Base-by-base conservation (phyloP, 1,284 basidiomycete genomes). In the Trametes versicolor region DNA sequence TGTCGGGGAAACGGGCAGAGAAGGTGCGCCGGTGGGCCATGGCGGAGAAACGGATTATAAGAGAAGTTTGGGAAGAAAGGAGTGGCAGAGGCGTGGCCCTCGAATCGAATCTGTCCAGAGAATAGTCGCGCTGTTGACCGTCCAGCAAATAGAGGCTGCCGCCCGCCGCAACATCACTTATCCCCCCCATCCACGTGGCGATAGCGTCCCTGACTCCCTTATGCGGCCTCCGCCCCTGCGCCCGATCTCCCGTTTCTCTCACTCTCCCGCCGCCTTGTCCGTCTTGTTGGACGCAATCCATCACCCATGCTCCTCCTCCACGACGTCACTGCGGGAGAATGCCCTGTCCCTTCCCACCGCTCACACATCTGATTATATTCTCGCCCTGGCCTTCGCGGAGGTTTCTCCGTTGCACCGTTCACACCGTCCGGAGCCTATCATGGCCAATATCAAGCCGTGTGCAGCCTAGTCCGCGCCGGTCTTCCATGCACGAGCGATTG, bases 11-110 rank as follows among this genome's bases (percentile, higher is more conserved):
- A 59, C 74, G 75, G 15, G 73, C 66, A 23, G 75, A 76, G 66
- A 72, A 71, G 56, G 71, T 75, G 69, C 76, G 74, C 62, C 76
- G 76, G 66, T 77, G 76, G 49, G 74, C 64, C 76, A 77, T 77
- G 62, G 60, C 32, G 55, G 45, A 60, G 54, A 47, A 50, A 57
- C 37, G 55, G 58, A 48, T 57, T 55, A 58, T 55, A 66, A 67
- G 66, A 64, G 60, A 43, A 37, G 49, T 27, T 54, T 50, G 49
- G 57, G 37, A 39, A 48, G 58, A 70, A 70, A 70, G 66, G 68
- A 70, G 64, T 66, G 68, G 64, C 61, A 69, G 68, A 66, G 68
- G 68, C 68, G 65, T 69, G 68, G 63, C 64, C 61, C 68, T 47
- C 60, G 58, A 48, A 54, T 49, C 48, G 48, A 48, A 48, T 48